Evolutionary conservation across 2,329 filamentous ascomycete genomes (phyloP).

Genomic region (Aspergillus melleus): DNA sequence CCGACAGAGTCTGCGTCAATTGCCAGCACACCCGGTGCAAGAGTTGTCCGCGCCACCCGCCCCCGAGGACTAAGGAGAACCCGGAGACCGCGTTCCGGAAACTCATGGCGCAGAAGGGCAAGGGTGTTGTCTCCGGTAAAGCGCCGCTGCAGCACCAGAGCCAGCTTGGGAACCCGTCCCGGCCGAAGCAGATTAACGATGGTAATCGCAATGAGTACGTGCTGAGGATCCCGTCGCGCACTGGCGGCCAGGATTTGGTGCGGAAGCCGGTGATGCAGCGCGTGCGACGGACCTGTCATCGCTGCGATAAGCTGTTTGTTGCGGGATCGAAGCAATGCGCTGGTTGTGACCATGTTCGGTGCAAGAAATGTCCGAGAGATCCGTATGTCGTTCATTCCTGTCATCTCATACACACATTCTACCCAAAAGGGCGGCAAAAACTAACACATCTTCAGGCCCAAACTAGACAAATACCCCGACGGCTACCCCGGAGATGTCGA

Average conservation of each 20-base stretch:
- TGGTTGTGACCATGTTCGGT: constrained; percentile 70
- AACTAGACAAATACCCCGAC: constrained; percentile 45
- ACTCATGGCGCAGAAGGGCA: constrained; percentile 15
- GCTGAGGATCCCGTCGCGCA: constrained; percentile 60
- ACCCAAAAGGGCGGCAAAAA: background rate
- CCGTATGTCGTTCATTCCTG: constrained; percentile 59
- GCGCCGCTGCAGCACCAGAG: constrained; percentile 32
- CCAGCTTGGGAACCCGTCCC: too few relatives aligned
- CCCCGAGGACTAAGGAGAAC: constrained; percentile 60
- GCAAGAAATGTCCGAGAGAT: constrained; percentile 76
- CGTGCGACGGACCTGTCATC: constrained; percentile 73
- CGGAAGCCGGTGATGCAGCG: constrained; percentile 71
- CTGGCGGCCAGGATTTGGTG: constrained; percentile 69
- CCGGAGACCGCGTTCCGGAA: constrained; percentile 43
- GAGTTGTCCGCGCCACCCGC: constrained; percentile 74
- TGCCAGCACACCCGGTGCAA: constrained; percentile 82
- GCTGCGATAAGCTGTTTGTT: constrained; percentile 65
- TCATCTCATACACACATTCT: background rate
- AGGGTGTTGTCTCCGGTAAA: constrained; percentile 1
- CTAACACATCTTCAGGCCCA: constrained; percentile 30
- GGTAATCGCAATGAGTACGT: constrained; percentile 37
- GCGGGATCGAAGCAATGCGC: constrained; percentile 63
- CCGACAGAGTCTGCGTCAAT: constrained; percentile 69
- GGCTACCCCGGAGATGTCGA: constrained; percentile 48
- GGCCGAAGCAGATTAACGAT: too few relatives aligned